phyloP scores from a whole-genome alignment of 345 rosid species.

The Pistacia vera region DNA sequence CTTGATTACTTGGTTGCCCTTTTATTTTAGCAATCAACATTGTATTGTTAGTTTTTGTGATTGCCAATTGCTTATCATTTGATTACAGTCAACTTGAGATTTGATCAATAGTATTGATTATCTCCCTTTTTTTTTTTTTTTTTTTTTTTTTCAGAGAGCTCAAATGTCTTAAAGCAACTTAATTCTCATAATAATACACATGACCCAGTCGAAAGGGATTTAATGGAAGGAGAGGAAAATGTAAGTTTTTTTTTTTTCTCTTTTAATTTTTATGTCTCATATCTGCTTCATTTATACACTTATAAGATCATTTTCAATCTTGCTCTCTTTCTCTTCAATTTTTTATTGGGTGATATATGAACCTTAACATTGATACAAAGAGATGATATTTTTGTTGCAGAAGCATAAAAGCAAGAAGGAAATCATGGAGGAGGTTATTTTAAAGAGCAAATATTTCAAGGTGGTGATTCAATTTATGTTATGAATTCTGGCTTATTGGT shows the following conservation, averaged over 20 bases:
- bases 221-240: conserved; percentile 54
- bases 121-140: conserved; percentile 12
- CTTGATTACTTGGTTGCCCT: not conserved
- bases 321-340: not conserved
- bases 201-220: conserved; percentile 26
- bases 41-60: not conserved
- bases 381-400: conserved; percentile 42
- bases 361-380: conserved; percentile 6
- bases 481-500: not conserved
- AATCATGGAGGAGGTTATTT: conserved; percentile 86
- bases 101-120: not conserved
- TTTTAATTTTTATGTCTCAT: not conserved
- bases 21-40: not conserved
- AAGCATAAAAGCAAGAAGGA: conserved; percentile 85
- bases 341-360: not conserved
- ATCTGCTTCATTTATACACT: conserved; percentile 4
- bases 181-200: conserved; percentile 24
- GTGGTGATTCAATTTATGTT: conserved; percentile 35
- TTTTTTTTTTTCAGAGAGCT: conserved; percentile 29
- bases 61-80: not conserved
- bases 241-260: conserved; percentile 34
- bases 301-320: not conserved
- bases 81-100: not conserved
- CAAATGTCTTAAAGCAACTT: conserved; percentile 41
- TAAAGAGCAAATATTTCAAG: conserved; percentile 96